A percentile compares a stretch with the other conserved stretches of the same genome.
Evolutionary conservation across 345 rosid species (phyloP).

Genomic region (Eucalyptus rudis): DNA sequence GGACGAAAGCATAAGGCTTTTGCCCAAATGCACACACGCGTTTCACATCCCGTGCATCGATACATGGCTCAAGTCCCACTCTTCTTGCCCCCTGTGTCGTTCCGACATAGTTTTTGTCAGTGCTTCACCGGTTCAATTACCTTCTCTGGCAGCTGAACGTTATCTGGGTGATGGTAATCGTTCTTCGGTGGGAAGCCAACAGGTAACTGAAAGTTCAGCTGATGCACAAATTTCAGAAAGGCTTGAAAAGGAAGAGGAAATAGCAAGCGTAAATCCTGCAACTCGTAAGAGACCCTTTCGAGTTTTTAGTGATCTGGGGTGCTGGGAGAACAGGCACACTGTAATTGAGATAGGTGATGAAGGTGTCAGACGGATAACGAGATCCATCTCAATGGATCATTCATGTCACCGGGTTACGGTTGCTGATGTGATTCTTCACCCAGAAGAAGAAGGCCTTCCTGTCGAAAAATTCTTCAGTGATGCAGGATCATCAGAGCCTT

Average conservation of each 20-base stretch:
- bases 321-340: constrained; percentile 11
- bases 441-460: background rate
- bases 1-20: constrained; percentile 62
- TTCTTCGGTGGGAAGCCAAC: background rate
- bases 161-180: background rate
- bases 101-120: constrained; percentile 36
- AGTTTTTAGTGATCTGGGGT: constrained; percentile 21
- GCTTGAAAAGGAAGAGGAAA: background rate
- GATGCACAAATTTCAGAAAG: constrained; percentile 1
- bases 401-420: constrained; percentile 13
- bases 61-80: constrained; percentile 80
- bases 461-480: background rate
- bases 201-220: background rate
- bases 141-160: constrained; percentile 1
- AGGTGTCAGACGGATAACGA: constrained; percentile 5
- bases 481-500: constrained; percentile 18
- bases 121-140: constrained; percentile 3
- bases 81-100: constrained; percentile 87
- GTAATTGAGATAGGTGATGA: constrained; percentile 26
- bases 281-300: constrained; percentile 8
- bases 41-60: constrained; percentile 87
- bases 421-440: constrained; percentile 15
- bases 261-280: background rate
- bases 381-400: constrained; percentile 56
- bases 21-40: constrained; percentile 82